Percentiles rank a stretch among this genome's conserved stretches.
These are phyloP conservation scores for Patellifolia procumbens DNA, from an alignment of 179 eudicot species.

Conservation along the genomic window DNA sequence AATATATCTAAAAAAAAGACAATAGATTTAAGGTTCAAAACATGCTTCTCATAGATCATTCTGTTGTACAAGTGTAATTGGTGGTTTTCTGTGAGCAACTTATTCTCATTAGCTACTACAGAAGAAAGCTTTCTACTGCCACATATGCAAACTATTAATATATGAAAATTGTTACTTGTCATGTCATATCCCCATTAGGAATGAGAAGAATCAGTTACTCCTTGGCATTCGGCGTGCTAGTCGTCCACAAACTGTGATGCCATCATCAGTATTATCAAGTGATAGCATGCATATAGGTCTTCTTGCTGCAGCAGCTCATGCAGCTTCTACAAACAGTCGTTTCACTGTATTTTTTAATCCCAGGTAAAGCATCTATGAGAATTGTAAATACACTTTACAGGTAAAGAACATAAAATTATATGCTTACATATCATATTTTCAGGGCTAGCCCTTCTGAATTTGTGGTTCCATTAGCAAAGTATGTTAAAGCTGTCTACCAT, in stretches of 20 bases:
- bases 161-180: not conserved
- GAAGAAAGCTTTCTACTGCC: not conserved
- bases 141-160: not conserved
- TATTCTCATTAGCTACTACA: not conserved
- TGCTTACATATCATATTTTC: conserved; percentile 18
- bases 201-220: conserved; percentile 66
- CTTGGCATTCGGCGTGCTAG: conserved; percentile 72
- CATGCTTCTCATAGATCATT: not conserved
- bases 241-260: conserved; percentile 68
- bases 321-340: conserved; percentile 70
- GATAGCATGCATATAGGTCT: conserved; percentile 84
- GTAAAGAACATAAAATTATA: not conserved
- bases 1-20: not conserved
- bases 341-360: conserved; percentile 74
- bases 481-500: conserved; percentile 66
- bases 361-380: conserved; percentile 34
- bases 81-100: conserved; percentile 6
- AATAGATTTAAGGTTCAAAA: not conserved
- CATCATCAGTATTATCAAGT: conserved; percentile 74
- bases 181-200: conserved; percentile 38
- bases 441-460: conserved; percentile 82
- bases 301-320: conserved; percentile 85
- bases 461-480: conserved; percentile 66
- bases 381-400: not conserved
- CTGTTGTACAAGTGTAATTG: not conserved